Evolutionary conservation across 139 green algal species (phyloP).

Genomic region (Coelastrella sp.): DNA sequence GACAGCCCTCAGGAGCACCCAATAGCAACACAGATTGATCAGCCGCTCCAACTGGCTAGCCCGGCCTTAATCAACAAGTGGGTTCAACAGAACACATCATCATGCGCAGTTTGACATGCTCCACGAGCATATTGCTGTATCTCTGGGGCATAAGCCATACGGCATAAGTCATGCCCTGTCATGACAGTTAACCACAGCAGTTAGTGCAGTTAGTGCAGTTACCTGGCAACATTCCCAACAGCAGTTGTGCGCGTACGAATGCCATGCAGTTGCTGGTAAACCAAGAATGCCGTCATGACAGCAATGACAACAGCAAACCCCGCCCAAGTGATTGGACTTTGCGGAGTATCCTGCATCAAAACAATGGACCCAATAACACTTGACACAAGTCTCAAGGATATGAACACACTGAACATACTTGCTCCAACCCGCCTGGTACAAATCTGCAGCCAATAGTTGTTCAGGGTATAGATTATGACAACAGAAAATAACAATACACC

Average conservation of each 20-base stretch:
- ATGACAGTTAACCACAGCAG: background rate
- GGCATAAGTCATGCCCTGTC: no score
- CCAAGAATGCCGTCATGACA: background rate
- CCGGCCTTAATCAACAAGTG: no score
- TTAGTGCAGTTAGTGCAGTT: background rate
- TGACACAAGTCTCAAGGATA: background rate
- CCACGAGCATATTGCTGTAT: no score
- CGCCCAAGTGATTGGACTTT: background rate
- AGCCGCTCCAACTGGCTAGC: no score
- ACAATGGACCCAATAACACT: background rate
- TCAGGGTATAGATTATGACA: background rate
- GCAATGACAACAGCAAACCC: background rate
- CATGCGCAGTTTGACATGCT: no score
- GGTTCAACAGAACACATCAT: no score
- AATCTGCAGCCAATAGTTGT: background rate
- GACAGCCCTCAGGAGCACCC: no score
- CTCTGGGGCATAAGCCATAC: no score
- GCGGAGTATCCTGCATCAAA: background rate
- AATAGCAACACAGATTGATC: no score
- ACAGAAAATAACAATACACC: background rate
- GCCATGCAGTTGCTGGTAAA: background rate
- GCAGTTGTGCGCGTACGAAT: background rate
- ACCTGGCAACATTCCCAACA: background rate
- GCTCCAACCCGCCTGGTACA: background rate
- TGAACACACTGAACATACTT: background rate